Evolutionary conservation across 2,329 filamentous ascomycete genomes (phyloP), one percentile per base, ranked within the genome.

Genomic region (Pseudophaeomoniella oleicola): DNA sequence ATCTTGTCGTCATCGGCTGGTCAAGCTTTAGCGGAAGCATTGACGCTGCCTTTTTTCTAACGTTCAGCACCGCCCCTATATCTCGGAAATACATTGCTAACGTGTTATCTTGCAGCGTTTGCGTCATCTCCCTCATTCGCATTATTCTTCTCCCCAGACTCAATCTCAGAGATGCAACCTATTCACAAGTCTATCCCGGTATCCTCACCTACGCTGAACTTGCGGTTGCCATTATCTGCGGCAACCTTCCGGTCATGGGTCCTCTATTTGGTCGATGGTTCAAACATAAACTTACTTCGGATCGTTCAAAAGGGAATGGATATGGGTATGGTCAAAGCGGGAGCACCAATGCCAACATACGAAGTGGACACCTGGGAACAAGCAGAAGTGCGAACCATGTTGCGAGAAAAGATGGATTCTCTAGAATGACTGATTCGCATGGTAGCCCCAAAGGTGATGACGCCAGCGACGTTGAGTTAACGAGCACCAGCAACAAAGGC

Each of bases 151-250:
- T 34, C 4, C 32, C 18, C 13, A 4, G 18, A 4, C 10, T 34
- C 13, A 19, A 34, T 17, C n/a, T 12, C 11, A 16, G 13, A 34
- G 32, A 34, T 19, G 15, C 18, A 15, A 34, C 32, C 10, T 34
- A 34, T 13, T 17, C 32, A 10, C 32, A 34, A 19, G 10, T 34
- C 11, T 18, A 17, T 6, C 32, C 32, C 9, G 32, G 32, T 19
- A 34, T 34, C 6, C 18, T 15, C 12, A 34, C 32, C 13, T 17
- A 15, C 6, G 18, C 32, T 13, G 32, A 34, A 13, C 11, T 34
- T 17, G 16, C 32, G 14, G 32, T 34, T 6, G 32, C 14, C 16
- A 34, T 34, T 17, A 19, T 34, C 16, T 34, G 32, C 13, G 32
- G 32, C 14, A 34, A 34, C 16, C 16, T 34, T 12, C 32, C 32